A percentile compares a stretch with the other conserved stretches of the same genome.
Conservation (phyloP, 805 yeast species). For the Kluyveromyces dobzhanskii region DNA sequence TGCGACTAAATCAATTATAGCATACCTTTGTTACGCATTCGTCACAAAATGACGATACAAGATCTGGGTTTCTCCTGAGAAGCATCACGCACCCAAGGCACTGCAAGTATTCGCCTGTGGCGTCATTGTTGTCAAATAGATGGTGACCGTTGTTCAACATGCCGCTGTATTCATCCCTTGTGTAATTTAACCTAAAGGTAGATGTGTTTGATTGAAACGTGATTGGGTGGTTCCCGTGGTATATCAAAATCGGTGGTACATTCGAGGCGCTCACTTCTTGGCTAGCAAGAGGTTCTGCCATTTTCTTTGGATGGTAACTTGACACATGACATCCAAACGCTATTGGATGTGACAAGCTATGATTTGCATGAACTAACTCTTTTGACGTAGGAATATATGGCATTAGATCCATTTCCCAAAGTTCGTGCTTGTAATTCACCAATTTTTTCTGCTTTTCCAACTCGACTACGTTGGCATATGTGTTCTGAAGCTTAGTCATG, state of each 20-base stretch:
- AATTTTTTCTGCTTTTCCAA: slow-evolving; percentile 15
- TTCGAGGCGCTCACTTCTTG: slow-evolving; percentile 12
- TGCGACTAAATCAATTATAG: slow-evolving; percentile 31
- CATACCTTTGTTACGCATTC: slow-evolving; percentile 35
- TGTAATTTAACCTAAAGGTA: slow-evolving; percentile 49
- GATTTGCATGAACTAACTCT: slow-evolving; percentile 1
- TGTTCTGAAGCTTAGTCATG: slow-evolving; percentile 42
- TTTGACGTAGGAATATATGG: slow-evolving; percentile 8
- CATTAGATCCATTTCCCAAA: not conserved
- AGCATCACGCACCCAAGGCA: slow-evolving; percentile 54
- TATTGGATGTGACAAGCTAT: slow-evolving; percentile 42
- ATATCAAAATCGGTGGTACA: slow-evolving; percentile 50
- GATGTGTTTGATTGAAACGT: slow-evolving; percentile 45
- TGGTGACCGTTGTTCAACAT: slow-evolving; percentile 47
- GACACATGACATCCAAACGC: slow-evolving; percentile 72
- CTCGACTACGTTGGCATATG: slow-evolving; percentile 40
- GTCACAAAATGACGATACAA: slow-evolving; percentile 28
- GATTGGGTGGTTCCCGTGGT: slow-evolving; percentile 38
- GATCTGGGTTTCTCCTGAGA: slow-evolving; percentile 42
- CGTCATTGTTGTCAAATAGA: slow-evolving; percentile 39
- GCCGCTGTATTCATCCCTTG: slow-evolving; percentile 32
- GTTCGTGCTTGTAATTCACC: not conserved
- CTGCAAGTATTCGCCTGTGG: slow-evolving; percentile 28
- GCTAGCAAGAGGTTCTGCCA: slow-evolving; percentile 6
- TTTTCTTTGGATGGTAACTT: slow-evolving; percentile 13